Evolutionary conservation across 2,329 filamentous ascomycete species (phyloP).

Genomic region (Ceratocystis harringtonii): DNA sequence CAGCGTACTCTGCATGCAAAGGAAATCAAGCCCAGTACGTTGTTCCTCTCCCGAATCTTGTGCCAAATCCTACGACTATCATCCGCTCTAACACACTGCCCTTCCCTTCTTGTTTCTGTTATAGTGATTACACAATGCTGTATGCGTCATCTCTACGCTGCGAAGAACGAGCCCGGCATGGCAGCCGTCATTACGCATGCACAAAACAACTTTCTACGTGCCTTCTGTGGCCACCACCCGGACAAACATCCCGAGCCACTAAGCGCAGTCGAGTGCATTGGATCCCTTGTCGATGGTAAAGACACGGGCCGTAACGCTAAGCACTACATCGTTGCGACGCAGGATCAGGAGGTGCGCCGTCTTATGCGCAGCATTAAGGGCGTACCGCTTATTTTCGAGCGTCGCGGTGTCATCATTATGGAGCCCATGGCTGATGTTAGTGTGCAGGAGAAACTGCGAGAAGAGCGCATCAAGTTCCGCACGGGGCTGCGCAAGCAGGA

Average conservation of each 20-base stretch:
- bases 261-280: constrained; percentile 53
- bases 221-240: constrained; percentile 64
- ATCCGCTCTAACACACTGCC: constrained; percentile 18
- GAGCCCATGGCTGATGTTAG: constrained; percentile 61
- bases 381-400: constrained; percentile 65
- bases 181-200: constrained; percentile 54
- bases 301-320: constrained; percentile 56
- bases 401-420: constrained; percentile 55
- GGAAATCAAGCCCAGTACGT: constrained; percentile 58
- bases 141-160: constrained; percentile 61
- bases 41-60: too few species aligned
- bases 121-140: constrained; percentile 67
- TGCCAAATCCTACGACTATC: not conserved
- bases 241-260: constrained; percentile 57
- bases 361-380: constrained; percentile 52
- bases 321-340: constrained; percentile 62
- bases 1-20: constrained; percentile 75
- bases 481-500: constrained; percentile 44
- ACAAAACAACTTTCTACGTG: constrained; percentile 55
- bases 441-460: constrained; percentile 45
- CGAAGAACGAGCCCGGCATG: constrained; percentile 38
- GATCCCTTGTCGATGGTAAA: constrained; percentile 66
- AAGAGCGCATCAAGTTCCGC: constrained; percentile 62
- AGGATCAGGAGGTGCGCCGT: constrained; percentile 49
- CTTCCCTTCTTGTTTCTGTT: constrained; percentile 7